phyloP scores from a whole-genome alignment of 2,329 filamentous ascomycete species.

The Mariannaea sp. region DNA sequence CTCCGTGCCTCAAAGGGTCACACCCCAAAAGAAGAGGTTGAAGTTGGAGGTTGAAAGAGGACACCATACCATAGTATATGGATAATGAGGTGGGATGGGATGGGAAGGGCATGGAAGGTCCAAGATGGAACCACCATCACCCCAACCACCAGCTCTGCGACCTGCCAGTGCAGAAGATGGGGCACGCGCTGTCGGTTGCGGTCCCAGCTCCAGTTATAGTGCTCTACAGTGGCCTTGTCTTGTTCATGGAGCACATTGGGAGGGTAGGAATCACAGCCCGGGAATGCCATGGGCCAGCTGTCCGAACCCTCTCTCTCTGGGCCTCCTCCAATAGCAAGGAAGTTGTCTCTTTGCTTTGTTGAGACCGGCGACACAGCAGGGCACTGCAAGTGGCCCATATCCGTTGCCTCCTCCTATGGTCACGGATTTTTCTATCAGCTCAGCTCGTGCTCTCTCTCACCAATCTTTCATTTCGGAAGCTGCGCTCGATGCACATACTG shows the following conservation, averaged over 20 bases:
- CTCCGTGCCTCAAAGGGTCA: too few relatives aligned
- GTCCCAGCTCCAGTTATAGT: background rate
- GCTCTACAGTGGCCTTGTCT: background rate
- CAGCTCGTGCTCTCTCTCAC: conserved; percentile 11
- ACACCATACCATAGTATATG: too few relatives aligned
- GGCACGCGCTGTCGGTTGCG: background rate
- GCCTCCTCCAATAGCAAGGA: background rate
- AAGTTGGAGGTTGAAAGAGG: too few relatives aligned
- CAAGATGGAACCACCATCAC: conserved; percentile 7
- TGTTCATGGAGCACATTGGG: background rate
- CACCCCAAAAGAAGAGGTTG: too few relatives aligned
- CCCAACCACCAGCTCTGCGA: background rate
- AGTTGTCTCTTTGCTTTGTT: background rate
- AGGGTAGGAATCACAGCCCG: background rate
- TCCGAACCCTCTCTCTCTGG: conserved; percentile 5
- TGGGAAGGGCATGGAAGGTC: conserved; percentile 2
- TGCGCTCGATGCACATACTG: background rate
- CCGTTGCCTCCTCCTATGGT: conserved; percentile 1
- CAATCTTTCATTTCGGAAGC: background rate
- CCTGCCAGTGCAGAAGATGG: background rate
- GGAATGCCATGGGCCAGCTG: too few relatives aligned
- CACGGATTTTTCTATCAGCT: background rate
- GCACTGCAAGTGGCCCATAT: background rate
- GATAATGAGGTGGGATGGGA: too few relatives aligned
- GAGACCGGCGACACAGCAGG: background rate